Base-by-base conservation (phyloP, 495 filamentous ascomycete species). In the Cudoniella acicularis region DNA sequence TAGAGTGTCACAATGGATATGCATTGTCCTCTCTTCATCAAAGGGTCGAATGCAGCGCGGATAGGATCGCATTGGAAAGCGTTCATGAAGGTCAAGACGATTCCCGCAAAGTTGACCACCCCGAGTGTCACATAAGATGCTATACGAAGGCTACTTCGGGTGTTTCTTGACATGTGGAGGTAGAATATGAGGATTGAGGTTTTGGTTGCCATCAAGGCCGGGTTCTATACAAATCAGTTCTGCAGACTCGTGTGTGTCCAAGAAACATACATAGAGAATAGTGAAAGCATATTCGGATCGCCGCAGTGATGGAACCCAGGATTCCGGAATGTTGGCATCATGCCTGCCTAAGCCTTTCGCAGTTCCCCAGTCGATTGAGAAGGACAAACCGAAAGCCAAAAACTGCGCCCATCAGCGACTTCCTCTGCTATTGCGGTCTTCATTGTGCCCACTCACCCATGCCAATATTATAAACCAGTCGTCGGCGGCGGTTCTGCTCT, bases 1-100 rank as follows among this genome's bases (percentile, higher is more conserved):
- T 64, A 68, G 10, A 68, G 49, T 22, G 63, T 68, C 17, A 68
- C 59, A 40, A 68, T 61, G 1, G 60, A 61, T 2, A 66, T 50
- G 24, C 63, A 85, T 45, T 60, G 49, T 17, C 13, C 46, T 9
- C 40, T 48, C 10, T 3, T 36, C 20, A 53, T 21, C 9, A 21
- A 0, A 1, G 45, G 45, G 21, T 54, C 51, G 24, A 61, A 65
- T 20, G 61, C 63, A 18, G 87, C 87, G 30, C 68, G 61, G 47
- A 92, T 70, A 2, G 93, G 93, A n/a, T 69, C 70, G 70, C 93
- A 98, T 75, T 96, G 92, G 62, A 96, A 90, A 64, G 93, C 83
- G 68, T 93, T 95, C 69, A 96, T 75, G 43, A 96, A 76, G 1
- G 90, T 94, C 64, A 98, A 74, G 10, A 90, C 86, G 3, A 86